Conservation (phyloP, 108 stramenopile species). For the Stephanodiscus triporus region DNA sequence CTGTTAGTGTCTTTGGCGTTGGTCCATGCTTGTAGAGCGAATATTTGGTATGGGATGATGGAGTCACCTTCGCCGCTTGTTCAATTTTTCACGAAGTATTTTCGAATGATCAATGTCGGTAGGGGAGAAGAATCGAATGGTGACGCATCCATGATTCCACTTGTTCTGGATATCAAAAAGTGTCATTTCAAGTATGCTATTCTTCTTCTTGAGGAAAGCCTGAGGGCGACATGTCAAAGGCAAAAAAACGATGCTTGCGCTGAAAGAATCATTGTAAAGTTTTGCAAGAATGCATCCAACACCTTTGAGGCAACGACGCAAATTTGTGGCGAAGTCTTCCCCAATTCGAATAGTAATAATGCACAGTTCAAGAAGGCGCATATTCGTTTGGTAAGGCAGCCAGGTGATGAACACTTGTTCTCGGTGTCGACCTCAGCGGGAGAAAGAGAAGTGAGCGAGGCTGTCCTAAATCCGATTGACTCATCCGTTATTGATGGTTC, state of each 20-base stretch:
- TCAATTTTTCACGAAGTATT: constrained; percentile 47
- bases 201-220: constrained; percentile 42
- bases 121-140: not conserved
- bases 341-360: constrained; percentile 13
- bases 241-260: constrained; percentile 2
- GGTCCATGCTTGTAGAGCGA: constrained; percentile 62
- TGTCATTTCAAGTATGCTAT: constrained; percentile 70
- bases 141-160: constrained; percentile 24
- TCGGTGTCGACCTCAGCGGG: constrained; percentile 7
- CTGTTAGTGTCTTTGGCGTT: constrained; percentile 60
- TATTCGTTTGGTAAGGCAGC: constrained; percentile 24
- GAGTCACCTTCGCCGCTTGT: constrained; percentile 40
- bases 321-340: not conserved
- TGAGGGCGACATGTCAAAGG: constrained; percentile 11
- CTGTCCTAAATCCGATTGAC: constrained; percentile 11
- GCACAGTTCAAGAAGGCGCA: constrained; percentile 26
- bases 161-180: constrained; percentile 78
- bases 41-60: constrained; percentile 73
- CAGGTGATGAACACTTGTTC: not conserved
- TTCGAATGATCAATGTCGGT: constrained; percentile 57
- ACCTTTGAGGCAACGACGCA: not conserved
- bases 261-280: constrained; percentile 43
- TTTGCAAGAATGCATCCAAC: constrained; percentile 9
- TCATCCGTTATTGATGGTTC: constrained; percentile 20
- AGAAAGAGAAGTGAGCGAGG: constrained; percentile 19